These are phyloP conservation scores for Aspergillus novoparasiticus DNA, from an alignment of 2,329 filamentous ascomycete species.

Conservation along the genomic window DNA sequence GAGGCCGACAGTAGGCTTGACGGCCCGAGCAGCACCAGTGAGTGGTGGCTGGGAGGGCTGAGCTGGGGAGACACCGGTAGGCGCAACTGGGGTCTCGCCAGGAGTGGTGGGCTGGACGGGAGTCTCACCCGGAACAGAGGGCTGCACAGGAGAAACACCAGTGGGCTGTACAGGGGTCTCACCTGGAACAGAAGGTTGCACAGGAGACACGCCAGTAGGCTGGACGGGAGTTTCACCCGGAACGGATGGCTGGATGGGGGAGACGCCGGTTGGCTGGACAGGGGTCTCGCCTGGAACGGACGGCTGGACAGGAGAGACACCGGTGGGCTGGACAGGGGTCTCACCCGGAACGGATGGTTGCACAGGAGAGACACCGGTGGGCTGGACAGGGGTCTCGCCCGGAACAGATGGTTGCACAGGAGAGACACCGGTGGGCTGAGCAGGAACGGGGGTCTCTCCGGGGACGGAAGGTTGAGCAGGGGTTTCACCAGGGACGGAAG, in stretches of 20 bases:
- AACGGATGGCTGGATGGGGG: neutral
- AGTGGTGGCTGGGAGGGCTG: conserved; percentile 21
- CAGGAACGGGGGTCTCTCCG: neutral
- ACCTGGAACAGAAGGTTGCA: conserved; percentile 9
- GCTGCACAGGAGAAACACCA: neutral
- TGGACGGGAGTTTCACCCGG: conserved; percentile 1
- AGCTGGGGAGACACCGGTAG: conserved; percentile 14
- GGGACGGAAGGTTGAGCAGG: conserved; percentile 9
- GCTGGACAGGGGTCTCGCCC: neutral
- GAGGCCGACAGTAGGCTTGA: conserved; percentile 40
- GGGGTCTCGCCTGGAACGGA: conserved; percentile 6
- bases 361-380: neutral
- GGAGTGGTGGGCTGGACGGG: neutral
- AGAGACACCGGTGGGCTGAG: neutral
- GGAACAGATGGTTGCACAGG: conserved; percentile 9
- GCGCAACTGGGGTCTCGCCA: conserved; percentile 7
- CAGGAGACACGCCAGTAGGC: neutral
- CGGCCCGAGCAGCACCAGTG: conserved; percentile 39
- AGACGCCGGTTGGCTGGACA: neutral
- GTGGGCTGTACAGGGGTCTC: neutral
- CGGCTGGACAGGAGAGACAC: neutral
- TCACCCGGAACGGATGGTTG: conserved; percentile 11
- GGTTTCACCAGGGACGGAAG: neutral
- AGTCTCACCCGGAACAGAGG: conserved; percentile 10
- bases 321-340: neutral